A percentile compares a stretch with the other conserved stretches of the same genome.
Evolutionary conservation across 352 stramenopile genomes (phyloP).

Genomic region (Phytophthora hibernalis): DNA sequence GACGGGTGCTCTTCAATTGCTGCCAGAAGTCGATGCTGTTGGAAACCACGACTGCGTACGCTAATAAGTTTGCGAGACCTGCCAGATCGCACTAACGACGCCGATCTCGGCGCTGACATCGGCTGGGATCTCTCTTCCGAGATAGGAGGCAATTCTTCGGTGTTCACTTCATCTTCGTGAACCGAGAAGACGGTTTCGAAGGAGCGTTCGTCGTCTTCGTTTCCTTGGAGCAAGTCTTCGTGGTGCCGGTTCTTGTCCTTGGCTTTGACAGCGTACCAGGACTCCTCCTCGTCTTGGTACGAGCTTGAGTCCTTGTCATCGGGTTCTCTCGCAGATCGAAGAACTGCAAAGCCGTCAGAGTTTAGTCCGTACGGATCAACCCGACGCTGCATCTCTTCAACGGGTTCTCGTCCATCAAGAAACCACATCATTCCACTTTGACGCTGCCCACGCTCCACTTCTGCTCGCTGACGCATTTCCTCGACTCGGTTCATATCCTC

Average conservation of each 20-base stretch:
- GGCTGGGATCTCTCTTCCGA: constrained; percentile 11
- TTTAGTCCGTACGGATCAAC: constrained; percentile 29
- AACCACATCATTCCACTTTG: constrained; percentile 47
- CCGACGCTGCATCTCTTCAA: constrained; percentile 43
- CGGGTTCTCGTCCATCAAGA: constrained; percentile 46
- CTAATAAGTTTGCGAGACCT: constrained; percentile 58
- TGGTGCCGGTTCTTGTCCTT: constrained; percentile 24
- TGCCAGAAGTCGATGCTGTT: constrained; percentile 39
- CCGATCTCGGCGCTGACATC: constrained; percentile 10
- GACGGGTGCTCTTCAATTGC: constrained; percentile 50
- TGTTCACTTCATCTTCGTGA: constrained; percentile 30
- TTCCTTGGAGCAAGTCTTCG: constrained; percentile 15
- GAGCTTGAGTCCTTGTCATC: constrained; percentile 16
- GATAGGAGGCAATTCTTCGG: constrained; percentile 17
- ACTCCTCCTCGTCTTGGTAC: constrained; percentile 24
- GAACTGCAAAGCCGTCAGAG: constrained; percentile 44
- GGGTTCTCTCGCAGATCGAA: constrained; percentile 34
- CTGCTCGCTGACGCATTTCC: constrained; percentile 34
- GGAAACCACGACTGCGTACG: constrained; percentile 52
- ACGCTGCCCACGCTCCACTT: constrained; percentile 45
- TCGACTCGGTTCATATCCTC: constrained; percentile 24
- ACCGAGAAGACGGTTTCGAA: constrained; percentile 33
- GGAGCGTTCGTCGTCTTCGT: constrained; percentile 19
- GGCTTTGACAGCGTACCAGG: constrained; percentile 40
- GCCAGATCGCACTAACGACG: constrained; percentile 10